phyloP scores from a whole-genome alignment of 2,329 filamentous ascomycete species.

The Calonectria pteridis region DNA sequence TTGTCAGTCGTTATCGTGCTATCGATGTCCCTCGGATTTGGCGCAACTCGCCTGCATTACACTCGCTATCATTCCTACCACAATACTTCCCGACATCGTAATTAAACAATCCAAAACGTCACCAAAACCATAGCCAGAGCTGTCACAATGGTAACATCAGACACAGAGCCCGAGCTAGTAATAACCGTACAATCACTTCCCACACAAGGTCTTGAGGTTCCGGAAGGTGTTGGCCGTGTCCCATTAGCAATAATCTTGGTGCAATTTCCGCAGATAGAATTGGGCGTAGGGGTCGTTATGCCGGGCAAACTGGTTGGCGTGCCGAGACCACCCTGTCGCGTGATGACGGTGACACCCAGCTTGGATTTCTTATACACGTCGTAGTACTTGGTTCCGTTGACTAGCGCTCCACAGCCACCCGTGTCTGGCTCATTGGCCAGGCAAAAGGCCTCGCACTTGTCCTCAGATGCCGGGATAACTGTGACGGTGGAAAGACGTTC shows the following conservation, averaged over 20 bases:
- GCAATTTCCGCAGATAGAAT: not conserved
- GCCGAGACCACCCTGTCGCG: not conserved
- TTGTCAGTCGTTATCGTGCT: not conserved
- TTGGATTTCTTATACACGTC: not conserved
- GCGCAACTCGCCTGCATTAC: not conserved
- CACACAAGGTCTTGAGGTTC: not conserved
- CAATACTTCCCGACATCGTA: not conserved
- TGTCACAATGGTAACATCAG: not conserved
- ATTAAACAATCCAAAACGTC: not conserved
- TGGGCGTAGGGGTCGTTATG: not conserved
- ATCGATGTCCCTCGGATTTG: not conserved
- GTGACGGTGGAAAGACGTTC: not conserved
- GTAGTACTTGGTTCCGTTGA: not conserved
- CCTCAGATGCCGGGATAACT: not conserved
- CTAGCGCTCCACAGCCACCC: not conserved
- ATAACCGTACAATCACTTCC: not conserved
- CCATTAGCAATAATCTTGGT: not conserved
- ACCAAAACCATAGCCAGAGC: not conserved
- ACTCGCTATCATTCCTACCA: not conserved
- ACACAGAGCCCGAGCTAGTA: not conserved
- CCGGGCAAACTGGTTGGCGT: not conserved
- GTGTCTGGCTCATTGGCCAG: not conserved
- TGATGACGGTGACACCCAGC: not conserved
- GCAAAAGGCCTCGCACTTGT: conserved; percentile 7
- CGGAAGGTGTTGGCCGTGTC: not conserved